phyloP scores from a whole-genome alignment of 2,329 filamentous ascomycete species.

The Colletotrichum sp. region DNA sequence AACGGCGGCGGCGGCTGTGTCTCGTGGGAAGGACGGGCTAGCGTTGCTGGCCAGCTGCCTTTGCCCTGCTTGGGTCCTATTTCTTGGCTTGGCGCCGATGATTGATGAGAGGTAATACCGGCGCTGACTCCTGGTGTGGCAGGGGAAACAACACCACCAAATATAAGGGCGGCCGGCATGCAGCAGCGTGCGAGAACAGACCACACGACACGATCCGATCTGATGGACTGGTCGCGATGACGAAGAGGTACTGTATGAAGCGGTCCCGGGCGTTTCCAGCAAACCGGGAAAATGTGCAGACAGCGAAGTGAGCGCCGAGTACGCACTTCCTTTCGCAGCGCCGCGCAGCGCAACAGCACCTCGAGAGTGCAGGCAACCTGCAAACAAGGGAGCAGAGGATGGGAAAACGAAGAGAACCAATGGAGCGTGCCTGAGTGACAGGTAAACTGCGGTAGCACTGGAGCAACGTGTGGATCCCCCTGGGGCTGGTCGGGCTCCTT shows the following conservation, averaged over 20 bases:
- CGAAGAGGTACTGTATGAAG: neutral
- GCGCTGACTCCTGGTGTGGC: neutral
- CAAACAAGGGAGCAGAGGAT: neutral
- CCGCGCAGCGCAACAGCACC: neutral
- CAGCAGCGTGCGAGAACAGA: neutral
- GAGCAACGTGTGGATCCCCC: conserved; percentile 6
- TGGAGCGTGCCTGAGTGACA: conserved; percentile 12
- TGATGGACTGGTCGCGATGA: neutral
- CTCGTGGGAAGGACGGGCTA: conserved; percentile 13
- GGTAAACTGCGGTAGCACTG: conserved; percentile 8
- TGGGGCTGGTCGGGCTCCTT: neutral
- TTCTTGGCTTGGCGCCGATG: neutral
- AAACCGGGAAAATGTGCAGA: conserved; percentile 11
- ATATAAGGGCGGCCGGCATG: neutral
- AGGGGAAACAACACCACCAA: neutral
- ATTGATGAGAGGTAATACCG: neutral
- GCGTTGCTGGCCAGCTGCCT: conserved; percentile 3
- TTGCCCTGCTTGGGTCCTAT: neutral
- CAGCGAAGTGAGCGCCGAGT: neutral
- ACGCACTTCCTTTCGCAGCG: neutral
- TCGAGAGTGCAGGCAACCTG: neutral
- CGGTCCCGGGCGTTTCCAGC: conserved; percentile 8
- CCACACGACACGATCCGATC: neutral
- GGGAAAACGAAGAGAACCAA: neutral
- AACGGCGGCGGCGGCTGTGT: conserved; percentile 21